A percentile compares a stretch with the other conserved stretches of the same genome.
phyloP scores from a whole-genome alignment of 225 moss, liverwort and hornwort species.

The Pleurozium schreberi region DNA sequence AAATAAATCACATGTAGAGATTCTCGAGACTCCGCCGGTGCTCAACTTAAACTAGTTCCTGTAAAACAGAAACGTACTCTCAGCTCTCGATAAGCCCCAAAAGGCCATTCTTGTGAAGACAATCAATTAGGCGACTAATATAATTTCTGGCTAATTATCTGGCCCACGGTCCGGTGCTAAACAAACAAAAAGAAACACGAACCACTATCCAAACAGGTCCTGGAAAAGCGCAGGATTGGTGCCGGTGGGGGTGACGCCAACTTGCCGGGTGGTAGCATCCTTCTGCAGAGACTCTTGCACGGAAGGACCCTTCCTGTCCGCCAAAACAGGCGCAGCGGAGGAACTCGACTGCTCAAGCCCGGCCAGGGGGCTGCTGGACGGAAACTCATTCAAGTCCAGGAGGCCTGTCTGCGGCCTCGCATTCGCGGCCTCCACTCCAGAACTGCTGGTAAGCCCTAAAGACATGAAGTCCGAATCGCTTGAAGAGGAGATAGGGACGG shows the following conservation, averaged over 20 bases:
- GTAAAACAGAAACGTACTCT: not conserved
- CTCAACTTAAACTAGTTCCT: not conserved
- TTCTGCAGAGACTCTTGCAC: slow-evolving; percentile 59
- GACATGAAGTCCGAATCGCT: slow-evolving; percentile 4
- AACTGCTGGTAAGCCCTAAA: slow-evolving; percentile 5
- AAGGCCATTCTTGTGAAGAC: not conserved
- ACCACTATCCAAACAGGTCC: slow-evolving; percentile 59
- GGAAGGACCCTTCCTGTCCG: slow-evolving; percentile 45
- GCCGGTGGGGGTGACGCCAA: slow-evolving; percentile 60
- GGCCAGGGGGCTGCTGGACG: slow-evolving; percentile 14
- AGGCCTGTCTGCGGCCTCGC: not conserved
- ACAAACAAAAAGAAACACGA: not conserved
- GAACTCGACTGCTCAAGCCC: slow-evolving; percentile 18
- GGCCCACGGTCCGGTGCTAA: not conserved
- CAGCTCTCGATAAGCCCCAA: not conserved
- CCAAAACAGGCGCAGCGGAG: not conserved
- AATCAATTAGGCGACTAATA: not conserved
- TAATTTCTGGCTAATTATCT: not conserved
- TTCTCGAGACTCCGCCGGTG: not conserved
- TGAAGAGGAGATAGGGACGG: not conserved
- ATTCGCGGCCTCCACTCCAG: not conserved
- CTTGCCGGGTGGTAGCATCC: slow-evolving; percentile 64
- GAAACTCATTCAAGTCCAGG: slow-evolving; percentile 30
- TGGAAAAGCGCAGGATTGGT: slow-evolving; percentile 68
- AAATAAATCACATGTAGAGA: not conserved